Evolutionary conservation across 768 basidiomycete genomes (phyloP), one percentile per base, ranked within the genome.

Genomic region (Termitomyces sp.): DNA sequence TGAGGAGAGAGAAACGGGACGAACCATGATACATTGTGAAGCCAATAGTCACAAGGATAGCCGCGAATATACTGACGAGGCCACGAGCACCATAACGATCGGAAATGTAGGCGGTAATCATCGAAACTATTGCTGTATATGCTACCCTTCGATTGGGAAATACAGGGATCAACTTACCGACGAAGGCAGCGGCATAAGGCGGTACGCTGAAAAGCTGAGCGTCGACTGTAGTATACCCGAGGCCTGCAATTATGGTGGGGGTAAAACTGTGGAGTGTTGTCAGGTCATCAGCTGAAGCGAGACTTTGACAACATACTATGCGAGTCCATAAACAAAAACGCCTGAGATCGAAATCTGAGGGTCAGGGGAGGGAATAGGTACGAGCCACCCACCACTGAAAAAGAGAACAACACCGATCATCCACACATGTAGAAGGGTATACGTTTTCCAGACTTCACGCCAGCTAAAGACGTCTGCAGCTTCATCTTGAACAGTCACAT

Each of bases 191-290:
- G 1, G 77, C 79, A 43, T 79, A 85, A 1, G 83, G 83, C 14
- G 79, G 79, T 5, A 88, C 86, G 18, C 79, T 84, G 77, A 86
- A 82, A 2, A 89, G 74, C 65, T 88, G 86, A 18, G 83, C 81
- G 27, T 72, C 68, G 40, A 80, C 74, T 0, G 80, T 76, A 4
- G 76, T 77, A 66, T 79, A 86, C 14, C 86, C 86, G 5, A 88
- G 76, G 20, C 75, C 74, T 7, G 32, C 32, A 14, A 48, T 33
- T 8, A 48, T 48, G 7, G 47, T 48, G 20, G 20, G 47, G 20
- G 32, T 33, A 16, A 49, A 49, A 34, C 48, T 49, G 22, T 4
- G 1, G 9, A 34, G 9, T 16, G 2, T 24, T 9, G 7, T 34
- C 3, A 3, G 14, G 20, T 6, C 7, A 7, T 8, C 7, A 16